Evolutionary conservation across 805 yeast genomes (phyloP), one percentile per base, ranked within the genome.

Genomic region (Kluyveromyces siamensis): DNA sequence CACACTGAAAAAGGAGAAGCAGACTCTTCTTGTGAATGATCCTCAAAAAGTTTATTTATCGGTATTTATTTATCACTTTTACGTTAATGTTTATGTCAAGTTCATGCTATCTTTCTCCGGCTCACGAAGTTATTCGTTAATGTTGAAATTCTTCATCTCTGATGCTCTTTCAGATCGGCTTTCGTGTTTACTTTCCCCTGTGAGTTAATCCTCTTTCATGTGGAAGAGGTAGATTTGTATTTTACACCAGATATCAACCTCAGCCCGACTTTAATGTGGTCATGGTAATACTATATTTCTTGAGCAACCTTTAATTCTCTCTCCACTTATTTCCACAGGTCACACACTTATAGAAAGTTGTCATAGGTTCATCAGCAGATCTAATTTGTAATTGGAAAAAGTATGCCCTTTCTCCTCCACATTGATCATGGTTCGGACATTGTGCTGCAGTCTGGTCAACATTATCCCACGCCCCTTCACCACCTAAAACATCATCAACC

Each of bases 321-420:
- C 96, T 84, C 99, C 99, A 93, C 69, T 91, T 95, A 62, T 88
- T 78, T 45, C 87, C 87, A 72, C 99, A 93, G 53, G 80, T 83
- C 37, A 89, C 89, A 72, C 99, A 93, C 67, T 91, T 89, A 67
- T 87, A 91, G 66, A 93, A 93, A 2, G 98, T 91, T 0, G 99
- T 93, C 98, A 93, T 93, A 21, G 99, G 99, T 72, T 93, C 99
- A 76, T 93, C 99, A 1, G 99, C 99, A 52, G 96, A 86, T 68
- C 99, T 77, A 61, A 93, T 93, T 68, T 93, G 99, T 51, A 93
- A 72, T 70, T 93, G 98, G 76, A 90, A 93, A 74, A 87, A 93
- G 69, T 93, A 93, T 0, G 99, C 99, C 67, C 88, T 87, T 55
- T 80, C 85, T 55, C 84, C 83, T 39, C 87, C 95, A 72, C 99